Evolutionary conservation across 441 rosid species (phyloP).

Genomic region (Breynia disticha): DNA sequence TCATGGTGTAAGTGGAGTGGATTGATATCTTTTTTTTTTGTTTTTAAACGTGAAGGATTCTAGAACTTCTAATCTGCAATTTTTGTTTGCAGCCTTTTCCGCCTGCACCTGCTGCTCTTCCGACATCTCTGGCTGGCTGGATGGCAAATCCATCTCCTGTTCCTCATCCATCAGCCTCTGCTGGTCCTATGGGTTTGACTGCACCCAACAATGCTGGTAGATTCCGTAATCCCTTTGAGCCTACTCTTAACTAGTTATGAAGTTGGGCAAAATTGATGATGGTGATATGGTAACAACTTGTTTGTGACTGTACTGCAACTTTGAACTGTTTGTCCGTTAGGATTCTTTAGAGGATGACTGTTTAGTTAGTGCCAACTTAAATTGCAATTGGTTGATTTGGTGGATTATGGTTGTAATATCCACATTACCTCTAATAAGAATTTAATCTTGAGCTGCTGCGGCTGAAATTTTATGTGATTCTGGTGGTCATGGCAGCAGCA

Average conservation of each 20-base stretch:
- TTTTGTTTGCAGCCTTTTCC: conserved; percentile 53
- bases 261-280: background rate
- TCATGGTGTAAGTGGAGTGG: conserved; percentile 51
- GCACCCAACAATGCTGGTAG: conserved; percentile 57
- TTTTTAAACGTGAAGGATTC: background rate
- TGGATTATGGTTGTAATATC: background rate
- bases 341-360: too few relatives aligned
- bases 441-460: background rate
- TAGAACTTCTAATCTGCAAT: conserved; percentile 6
- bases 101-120: conserved; percentile 54
- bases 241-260: conserved; percentile 4
- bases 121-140: conserved; percentile 74
- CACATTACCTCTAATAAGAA: conserved; percentile 2
- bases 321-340: too few relatives aligned
- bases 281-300: too few relatives aligned
- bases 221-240: conserved; percentile 1
- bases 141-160: conserved; percentile 65
- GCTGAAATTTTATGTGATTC: background rate
- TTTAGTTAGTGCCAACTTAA: background rate
- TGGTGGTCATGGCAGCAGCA: conserved; percentile 27
- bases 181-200: conserved; percentile 51
- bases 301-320: too few relatives aligned
- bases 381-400: background rate
- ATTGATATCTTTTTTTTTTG: conserved; percentile 1
- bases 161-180: conserved; percentile 62